Evolutionary conservation across 768 basidiomycete species (phyloP).

Genomic region (Auricularia sp.): DNA sequence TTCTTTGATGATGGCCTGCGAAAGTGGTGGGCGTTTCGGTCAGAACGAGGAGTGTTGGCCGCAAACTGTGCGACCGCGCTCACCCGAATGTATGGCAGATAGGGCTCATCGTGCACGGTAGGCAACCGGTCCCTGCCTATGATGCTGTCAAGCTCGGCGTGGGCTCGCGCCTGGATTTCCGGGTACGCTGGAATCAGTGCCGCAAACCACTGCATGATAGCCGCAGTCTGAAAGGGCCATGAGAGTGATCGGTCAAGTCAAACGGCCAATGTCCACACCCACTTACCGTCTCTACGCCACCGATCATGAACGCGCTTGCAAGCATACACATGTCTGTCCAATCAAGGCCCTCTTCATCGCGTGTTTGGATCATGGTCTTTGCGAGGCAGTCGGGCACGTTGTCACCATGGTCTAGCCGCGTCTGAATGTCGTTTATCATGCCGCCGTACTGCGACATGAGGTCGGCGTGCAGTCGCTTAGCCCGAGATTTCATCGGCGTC

Average conservation of each 20-base stretch:
- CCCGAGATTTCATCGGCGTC: conserved; percentile 27
- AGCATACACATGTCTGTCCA: conserved; percentile 31
- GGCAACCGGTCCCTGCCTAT: conserved; percentile 8
- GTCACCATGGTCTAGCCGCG: conserved; percentile 26
- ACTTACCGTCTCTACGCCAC: conserved; percentile 34
- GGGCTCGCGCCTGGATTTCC: conserved; percentile 9
- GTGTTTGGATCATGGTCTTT: conserved; percentile 27
- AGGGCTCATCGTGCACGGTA: conserved; percentile 14
- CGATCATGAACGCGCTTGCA: conserved; percentile 33
- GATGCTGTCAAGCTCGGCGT: conserved; percentile 8
- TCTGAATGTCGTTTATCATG: conserved; percentile 29
- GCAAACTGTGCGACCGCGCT: background rate
- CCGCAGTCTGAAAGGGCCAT: conserved; percentile 16
- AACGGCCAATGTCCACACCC: background rate
- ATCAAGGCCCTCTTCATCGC: conserved; percentile 25
- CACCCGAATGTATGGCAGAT: conserved; percentile 15
- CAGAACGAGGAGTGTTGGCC: background rate
- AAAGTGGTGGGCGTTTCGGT: background rate
- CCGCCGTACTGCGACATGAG: conserved; percentile 29
- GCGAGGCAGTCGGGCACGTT: conserved; percentile 33
- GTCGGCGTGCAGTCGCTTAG: conserved; percentile 28
- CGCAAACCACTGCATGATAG: conserved; percentile 25
- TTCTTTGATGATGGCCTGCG: conserved; percentile 1
- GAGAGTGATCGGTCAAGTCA: background rate
- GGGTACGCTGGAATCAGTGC: conserved; percentile 4